These are phyloP conservation scores for Pezicula carpinea DNA, from an alignment of 2,329 filamentous ascomycete species.

Conservation along the genomic window DNA sequence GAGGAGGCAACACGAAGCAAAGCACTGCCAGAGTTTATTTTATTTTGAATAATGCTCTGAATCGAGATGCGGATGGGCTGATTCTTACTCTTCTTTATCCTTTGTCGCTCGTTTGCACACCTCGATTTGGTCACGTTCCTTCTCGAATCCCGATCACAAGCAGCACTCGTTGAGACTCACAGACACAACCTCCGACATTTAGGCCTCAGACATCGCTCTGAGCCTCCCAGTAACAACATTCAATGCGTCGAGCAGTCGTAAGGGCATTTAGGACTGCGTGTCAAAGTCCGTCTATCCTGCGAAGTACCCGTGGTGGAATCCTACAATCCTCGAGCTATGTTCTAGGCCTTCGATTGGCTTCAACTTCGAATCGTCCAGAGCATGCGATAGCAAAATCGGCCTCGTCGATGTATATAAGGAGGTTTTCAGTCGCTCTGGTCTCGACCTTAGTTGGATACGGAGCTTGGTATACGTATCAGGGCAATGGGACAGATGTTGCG, in stretches of 20 bases:
- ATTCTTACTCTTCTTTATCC: no score
- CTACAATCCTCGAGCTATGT: constrained; percentile 35
- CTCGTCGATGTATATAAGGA: constrained; percentile 69
- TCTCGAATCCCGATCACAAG: neutral
- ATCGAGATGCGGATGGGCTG: no score
- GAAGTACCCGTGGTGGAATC: constrained; percentile 41
- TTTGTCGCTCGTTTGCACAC: neutral
- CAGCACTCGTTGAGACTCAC: no score
- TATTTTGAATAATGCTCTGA: no score
- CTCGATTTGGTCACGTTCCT: neutral
- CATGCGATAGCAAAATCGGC: constrained; percentile 28
- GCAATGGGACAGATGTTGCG: constrained; percentile 13
- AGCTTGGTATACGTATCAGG: constrained; percentile 70
- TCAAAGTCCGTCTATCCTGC: constrained; percentile 55
- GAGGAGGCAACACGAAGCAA: no score
- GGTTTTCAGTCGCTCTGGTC: constrained; percentile 61
- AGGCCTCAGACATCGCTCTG: constrained; percentile 12
- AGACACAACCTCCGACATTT: constrained; percentile 3
- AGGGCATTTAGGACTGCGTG: constrained; percentile 65
- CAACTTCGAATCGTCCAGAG: constrained; percentile 31
- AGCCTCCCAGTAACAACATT: constrained; percentile 20
- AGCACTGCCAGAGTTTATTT: no score
- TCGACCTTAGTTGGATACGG: constrained; percentile 68
- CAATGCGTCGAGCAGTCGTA: constrained; percentile 71
- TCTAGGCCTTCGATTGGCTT: constrained; percentile 38